Conservation (phyloP, 257 asterid genomes). For the Parsonsia alboflavescens region DNA sequence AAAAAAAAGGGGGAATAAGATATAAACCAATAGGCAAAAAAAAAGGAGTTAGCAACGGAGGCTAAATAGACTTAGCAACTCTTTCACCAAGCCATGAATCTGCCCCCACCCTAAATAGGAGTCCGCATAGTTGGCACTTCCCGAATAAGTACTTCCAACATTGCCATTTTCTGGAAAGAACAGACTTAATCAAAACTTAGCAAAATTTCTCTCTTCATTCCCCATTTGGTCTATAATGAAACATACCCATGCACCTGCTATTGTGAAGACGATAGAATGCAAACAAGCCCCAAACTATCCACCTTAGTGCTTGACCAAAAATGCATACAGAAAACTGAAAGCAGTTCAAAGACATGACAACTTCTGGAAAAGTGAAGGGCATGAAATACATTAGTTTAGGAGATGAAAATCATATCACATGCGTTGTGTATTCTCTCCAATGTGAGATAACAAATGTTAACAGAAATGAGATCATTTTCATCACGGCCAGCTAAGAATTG, state of each 20-base stretch:
- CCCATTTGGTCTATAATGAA: not conserved
- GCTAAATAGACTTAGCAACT: not conserved
- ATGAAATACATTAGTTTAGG: not conserved
- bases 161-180: not conserved
- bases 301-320: not conserved
- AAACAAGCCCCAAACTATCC: conserved; percentile 4
- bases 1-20: not conserved
- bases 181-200: not conserved
- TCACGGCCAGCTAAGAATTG: not conserved
- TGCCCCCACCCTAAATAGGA: not conserved
- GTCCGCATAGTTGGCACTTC: not conserved
- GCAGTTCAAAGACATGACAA: not conserved
- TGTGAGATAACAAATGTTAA: not conserved
- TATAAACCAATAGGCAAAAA: not conserved
- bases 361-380: not conserved
- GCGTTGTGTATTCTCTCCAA: not conserved
- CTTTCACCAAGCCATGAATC: not conserved
- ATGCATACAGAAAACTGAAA: not conserved
- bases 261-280: not conserved
- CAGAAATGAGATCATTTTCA: not conserved
- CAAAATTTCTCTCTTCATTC: not conserved
- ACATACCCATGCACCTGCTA: not conserved
- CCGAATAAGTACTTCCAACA: not conserved
- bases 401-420: not conserved
- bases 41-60: not conserved